Conservation (phyloP, 2,329 filamentous ascomycete genomes). For the Diaporthe sp. region DNA sequence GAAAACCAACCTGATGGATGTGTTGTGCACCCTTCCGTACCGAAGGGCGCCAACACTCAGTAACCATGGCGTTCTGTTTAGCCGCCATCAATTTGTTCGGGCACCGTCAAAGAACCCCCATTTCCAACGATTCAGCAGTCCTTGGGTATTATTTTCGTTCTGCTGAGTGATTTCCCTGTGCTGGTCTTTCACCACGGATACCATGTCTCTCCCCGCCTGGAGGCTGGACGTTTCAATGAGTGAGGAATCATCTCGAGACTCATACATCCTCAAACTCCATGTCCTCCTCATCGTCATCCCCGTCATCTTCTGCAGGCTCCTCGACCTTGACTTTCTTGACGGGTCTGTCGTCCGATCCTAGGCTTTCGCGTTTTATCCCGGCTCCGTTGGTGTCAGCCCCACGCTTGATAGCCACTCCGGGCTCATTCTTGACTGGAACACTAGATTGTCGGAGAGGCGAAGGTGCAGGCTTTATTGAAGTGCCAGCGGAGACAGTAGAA, state of each 20-base stretch:
- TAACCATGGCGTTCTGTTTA: neutral
- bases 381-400: slow-evolving; percentile 37
- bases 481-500: slow-evolving; percentile 33
- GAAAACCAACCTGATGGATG: neutral
- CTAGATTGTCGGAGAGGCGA: slow-evolving; percentile 43
- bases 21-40: neutral
- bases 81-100: neutral
- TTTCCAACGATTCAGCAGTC: neutral
- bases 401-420: slow-evolving; percentile 40
- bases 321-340: slow-evolving; percentile 73
- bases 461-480: slow-evolving; percentile 34
- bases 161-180: neutral
- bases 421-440: slow-evolving; percentile 48
- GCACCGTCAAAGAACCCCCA: neutral
- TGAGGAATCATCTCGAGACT: neutral
- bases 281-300: slow-evolving; percentile 60
- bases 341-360: slow-evolving; percentile 53
- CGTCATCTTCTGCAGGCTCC: slow-evolving; percentile 41
- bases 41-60: neutral
- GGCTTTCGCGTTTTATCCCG: slow-evolving; percentile 37
- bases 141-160: neutral
- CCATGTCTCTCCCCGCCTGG: neutral
- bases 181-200: neutral
- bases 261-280: slow-evolving; percentile 70
- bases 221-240: neutral